Conservation (phyloP, 2,329 filamentous ascomycete genomes). For the Claviceps pusilla region DNA sequence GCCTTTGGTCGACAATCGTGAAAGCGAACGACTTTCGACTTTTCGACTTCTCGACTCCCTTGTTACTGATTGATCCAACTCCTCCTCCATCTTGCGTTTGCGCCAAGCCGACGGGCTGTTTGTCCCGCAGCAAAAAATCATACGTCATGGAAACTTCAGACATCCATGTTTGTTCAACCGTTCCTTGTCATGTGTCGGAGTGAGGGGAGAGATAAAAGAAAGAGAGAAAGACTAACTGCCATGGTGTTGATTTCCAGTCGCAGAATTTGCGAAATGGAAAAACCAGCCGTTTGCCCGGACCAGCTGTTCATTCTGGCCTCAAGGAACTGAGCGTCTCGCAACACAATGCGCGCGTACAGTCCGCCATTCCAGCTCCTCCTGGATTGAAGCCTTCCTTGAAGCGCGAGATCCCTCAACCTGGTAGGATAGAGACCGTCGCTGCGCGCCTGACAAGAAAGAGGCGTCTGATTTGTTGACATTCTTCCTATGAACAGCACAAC, state of each 20-base stretch:
- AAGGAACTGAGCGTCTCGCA: conserved; percentile 46
- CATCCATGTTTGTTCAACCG: conserved; percentile 13
- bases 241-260: background rate
- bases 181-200: background rate
- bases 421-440: conserved; percentile 12
- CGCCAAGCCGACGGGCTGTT: background rate
- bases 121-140: conserved; percentile 10
- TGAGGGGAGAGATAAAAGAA: background rate
- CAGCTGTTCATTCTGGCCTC: conserved; percentile 19
- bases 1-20: conserved; percentile 5
- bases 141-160: conserved; percentile 19
- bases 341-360: conserved; percentile 37
- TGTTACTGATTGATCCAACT: conserved; percentile 7
- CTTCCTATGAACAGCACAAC: conserved; percentile 24
- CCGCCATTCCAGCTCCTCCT: conserved; percentile 26
- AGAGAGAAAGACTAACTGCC: background rate
- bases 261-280: conserved; percentile 17
- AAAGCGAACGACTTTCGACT: conserved; percentile 25
- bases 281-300: conserved; percentile 18
- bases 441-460: background rate
- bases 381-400: conserved; percentile 28
- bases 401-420: conserved; percentile 32
- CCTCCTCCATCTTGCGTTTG: background rate
- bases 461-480: conserved; percentile 7
- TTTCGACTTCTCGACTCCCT: conserved; percentile 13